Conservation (phyloP, 495 filamentous ascomycete genomes). For the Podospora tetraspora region DNA sequence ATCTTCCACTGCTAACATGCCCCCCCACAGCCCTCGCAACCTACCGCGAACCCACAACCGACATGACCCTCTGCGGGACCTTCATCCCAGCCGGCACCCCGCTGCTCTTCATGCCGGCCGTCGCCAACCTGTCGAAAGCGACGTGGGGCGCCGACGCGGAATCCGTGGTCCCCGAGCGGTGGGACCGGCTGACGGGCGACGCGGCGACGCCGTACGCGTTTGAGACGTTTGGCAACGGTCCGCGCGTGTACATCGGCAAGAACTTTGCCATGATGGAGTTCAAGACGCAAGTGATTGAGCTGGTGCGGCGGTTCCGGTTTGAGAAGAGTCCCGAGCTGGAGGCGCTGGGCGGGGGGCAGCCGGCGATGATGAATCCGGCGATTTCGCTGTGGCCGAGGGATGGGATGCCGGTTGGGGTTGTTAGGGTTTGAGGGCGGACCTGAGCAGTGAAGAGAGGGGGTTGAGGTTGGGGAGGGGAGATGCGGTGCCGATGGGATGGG, state of each 20-base stretch:
- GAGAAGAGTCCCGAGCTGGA: constrained; percentile 14
- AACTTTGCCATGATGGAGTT: constrained; percentile 26
- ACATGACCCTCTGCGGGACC: constrained; percentile 24
- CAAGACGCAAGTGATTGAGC: constrained; percentile 27
- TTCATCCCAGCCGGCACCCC: constrained; percentile 24
- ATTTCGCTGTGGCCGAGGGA: constrained; percentile 17
- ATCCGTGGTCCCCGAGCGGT: constrained; percentile 26
- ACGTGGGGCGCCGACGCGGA: constrained; percentile 26
- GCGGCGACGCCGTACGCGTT: constrained; percentile 20
- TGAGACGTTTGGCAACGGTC: constrained; percentile 24
- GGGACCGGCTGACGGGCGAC: constrained; percentile 20
- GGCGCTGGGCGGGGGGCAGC: constrained; percentile 12
- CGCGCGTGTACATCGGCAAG: constrained; percentile 29
- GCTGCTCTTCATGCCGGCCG: constrained; percentile 17
- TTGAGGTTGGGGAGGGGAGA: neutral
- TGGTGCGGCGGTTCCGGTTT: constrained; percentile 27
- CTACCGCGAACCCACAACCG: constrained; percentile 19
- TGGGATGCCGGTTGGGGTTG: constrained; percentile 17
- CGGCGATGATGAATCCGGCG: constrained; percentile 18
- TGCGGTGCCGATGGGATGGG: no score
- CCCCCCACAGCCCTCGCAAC: constrained; percentile 8
- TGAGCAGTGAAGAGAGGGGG: neutral
- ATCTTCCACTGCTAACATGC: neutral
- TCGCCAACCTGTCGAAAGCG: constrained; percentile 10
- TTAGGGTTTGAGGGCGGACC: constrained; percentile 11